Conservation (phyloP, 352 stramenopile genomes). For the Pythium volutum region DNA sequence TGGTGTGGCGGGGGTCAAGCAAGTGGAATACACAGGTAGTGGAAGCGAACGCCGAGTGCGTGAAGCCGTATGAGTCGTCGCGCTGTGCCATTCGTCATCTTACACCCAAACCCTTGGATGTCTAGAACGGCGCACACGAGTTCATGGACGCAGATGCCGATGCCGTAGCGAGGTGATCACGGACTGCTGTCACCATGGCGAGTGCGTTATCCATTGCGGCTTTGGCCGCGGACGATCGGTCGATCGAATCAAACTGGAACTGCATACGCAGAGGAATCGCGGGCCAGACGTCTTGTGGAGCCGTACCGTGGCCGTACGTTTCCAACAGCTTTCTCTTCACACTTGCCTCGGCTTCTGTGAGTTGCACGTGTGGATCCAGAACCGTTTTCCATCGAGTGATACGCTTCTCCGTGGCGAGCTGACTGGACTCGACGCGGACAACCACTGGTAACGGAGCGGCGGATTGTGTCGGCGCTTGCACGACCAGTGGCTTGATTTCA, state of each 20-base stretch:
- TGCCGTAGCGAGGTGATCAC: background rate
- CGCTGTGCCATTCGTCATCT: slow-evolving; percentile 10
- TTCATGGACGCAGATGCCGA: background rate
- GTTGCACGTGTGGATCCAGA: background rate
- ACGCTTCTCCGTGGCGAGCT: background rate
- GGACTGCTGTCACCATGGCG: slow-evolving; percentile 2
- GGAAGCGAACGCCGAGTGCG: slow-evolving; percentile 7
- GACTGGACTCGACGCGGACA: slow-evolving; percentile 13
- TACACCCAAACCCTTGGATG: background rate
- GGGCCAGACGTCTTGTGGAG: no score
- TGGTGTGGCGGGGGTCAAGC: no score
- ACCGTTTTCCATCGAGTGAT: slow-evolving; percentile 7
- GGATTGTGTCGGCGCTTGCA: background rate
- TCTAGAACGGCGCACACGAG: background rate
- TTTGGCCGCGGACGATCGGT: background rate
- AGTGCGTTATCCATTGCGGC: slow-evolving; percentile 1
- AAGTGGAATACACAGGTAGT: background rate
- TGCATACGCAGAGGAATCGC: slow-evolving; percentile 9
- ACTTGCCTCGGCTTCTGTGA: background rate
- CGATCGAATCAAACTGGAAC: no score
- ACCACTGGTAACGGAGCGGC: background rate
- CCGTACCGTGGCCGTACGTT: background rate
- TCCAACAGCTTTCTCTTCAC: background rate
- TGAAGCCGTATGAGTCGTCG: slow-evolving; percentile 1
- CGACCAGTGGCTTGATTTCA: background rate